phyloP scores from a whole-genome alignment of 2,329 filamentous ascomycete genomes.

The Alternaria triticina region DNA sequence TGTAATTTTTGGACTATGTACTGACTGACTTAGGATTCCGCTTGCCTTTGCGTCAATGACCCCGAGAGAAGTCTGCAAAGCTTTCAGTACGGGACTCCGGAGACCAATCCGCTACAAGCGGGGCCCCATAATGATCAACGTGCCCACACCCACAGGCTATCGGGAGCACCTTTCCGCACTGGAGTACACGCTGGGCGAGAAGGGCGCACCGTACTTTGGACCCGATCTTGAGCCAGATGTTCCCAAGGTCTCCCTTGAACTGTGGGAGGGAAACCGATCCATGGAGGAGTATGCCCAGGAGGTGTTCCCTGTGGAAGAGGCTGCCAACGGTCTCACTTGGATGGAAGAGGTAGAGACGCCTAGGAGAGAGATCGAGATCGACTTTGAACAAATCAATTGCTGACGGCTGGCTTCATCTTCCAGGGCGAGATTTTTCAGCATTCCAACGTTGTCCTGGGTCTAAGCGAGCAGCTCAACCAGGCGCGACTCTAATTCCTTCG shows the following conservation, averaged over 20 bases:
- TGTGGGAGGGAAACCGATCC: constrained; percentile 91
- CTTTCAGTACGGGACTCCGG: constrained; percentile 79
- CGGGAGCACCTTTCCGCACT: constrained; percentile 79
- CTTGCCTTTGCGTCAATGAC: constrained; percentile 90
- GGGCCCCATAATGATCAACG: constrained; percentile 80
- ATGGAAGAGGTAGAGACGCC: constrained; percentile 67
- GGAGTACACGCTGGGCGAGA: constrained; percentile 64
- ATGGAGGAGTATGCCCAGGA: constrained; percentile 95
- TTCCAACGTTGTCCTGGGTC: constrained; percentile 34
- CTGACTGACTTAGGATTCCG: constrained; percentile 68
- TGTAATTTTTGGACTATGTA: constrained; percentile 23
- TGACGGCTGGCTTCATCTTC: constrained; percentile 35
- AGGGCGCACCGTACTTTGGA: constrained; percentile 67
- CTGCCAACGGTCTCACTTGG: constrained; percentile 92
- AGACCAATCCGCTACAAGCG: constrained; percentile 79
- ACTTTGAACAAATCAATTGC: constrained; percentile 48
- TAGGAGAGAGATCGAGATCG: constrained; percentile 42
- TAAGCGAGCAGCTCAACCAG: constrained; percentile 44
- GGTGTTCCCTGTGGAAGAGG: constrained; percentile 92
- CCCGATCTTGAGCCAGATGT: constrained; percentile 66
- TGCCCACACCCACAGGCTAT: constrained; percentile 87
- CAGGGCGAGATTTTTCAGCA: constrained; percentile 40
- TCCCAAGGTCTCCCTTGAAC: constrained; percentile 74
- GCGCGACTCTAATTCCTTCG: constrained; percentile 38
- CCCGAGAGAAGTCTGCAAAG: constrained; percentile 79